Evolutionary conservation across 306 rosid genomes (phyloP), one percentile per base, ranked within the genome.

Genomic region (Begonia fuchsioides): DNA sequence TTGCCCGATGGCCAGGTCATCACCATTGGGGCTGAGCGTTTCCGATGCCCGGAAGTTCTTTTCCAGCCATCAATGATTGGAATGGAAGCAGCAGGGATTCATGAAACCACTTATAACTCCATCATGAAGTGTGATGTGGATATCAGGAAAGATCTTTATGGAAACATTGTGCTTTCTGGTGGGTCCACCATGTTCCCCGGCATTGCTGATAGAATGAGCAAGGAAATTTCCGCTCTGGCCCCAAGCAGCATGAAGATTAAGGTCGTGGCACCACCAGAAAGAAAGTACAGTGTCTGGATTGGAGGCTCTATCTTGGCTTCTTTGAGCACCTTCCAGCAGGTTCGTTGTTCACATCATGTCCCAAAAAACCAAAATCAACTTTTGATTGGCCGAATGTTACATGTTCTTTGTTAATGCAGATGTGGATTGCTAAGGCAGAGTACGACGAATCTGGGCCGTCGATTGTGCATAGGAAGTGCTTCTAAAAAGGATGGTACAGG

Each of bases 201-300:
- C 57, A 86, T 86, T 67, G 95, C 88, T 65, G 95, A 86, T 38
- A 76, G 95, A 59, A 86, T 86, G 95, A 81, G 86, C 83, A 86
- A 78, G 73, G 95, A 86, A 75, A 81, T 86, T 15, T 73, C 95
- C 54, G 93, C 95, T 6, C 78, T 86, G 13, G 95, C 95, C 38
- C 95, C 95, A 11, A 86, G 95, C 74, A 81, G 93, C 72, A 86
- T 86, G 95, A 86, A 86, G 82, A 86, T 86, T 67, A 86, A 86
- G 83, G 95, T 86, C 32, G 95, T 86, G n/a, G 95, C 95, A 44
- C 95, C 95, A n/a, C 95, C 95, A 0, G 95, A 86, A 86, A 78
- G 95, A 64, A 86, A 86, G 59, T 86, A 86, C 72, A 86, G 95
- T 86, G 95, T 86, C 71, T 86, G 95, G 95, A 86, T 86, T 20